A percentile compares a stretch with the other conserved stretches of the same genome.
Evolutionary conservation across 352 stramenopile genomes (phyloP).

Genomic region (Pythium guiyangense): DNA sequence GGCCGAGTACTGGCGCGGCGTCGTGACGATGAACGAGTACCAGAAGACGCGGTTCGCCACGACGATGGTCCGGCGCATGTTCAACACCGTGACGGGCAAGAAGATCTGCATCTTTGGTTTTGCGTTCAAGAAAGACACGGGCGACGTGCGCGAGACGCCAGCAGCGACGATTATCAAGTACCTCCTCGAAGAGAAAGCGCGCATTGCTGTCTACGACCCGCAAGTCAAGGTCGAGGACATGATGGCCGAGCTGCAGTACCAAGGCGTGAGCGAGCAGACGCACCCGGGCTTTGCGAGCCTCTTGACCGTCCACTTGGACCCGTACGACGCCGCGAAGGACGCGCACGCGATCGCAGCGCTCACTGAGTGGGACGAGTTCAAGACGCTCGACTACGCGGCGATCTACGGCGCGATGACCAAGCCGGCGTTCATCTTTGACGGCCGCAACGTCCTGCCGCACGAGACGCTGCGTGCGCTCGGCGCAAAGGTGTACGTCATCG

Average conservation of each 20-base stretch:
- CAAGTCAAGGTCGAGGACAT: conserved; percentile 96
- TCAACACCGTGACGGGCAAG: conserved; percentile 99
- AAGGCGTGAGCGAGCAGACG: conserved; percentile 89
- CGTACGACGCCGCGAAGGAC: conserved; percentile 91
- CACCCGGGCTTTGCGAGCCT: conserved; percentile 88
- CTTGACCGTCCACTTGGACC: conserved; percentile 65
- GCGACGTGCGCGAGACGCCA: conserved; percentile 98
- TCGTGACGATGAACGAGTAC: conserved; percentile 99
- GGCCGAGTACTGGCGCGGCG: conserved; percentile 98
- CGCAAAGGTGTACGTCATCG: conserved; percentile 99
- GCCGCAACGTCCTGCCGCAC: conserved; percentile 96
- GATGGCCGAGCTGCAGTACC: conserved; percentile 75
- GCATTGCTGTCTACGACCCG: conserved; percentile 97
- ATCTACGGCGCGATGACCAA: conserved; percentile 98
- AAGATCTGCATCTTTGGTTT: conserved; percentile 99
- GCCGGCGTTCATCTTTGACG: conserved; percentile 99
- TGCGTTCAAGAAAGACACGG: conserved; percentile 99
- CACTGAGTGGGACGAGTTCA: conserved; percentile 99
- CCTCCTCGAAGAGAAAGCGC: conserved; percentile 94
- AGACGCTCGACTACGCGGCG: conserved; percentile 94
- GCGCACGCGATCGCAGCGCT: conserved; percentile 93
- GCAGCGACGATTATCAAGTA: conserved; percentile 97
- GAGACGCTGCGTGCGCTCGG: conserved; percentile 92
- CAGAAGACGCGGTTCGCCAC: conserved; percentile 98
- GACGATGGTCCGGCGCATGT: conserved; percentile 98